Evolutionary conservation across 768 basidiomycete species (phyloP), one percentile per base, ranked within the genome.

Genomic region (Tubosaeta brunneosetosa): DNA sequence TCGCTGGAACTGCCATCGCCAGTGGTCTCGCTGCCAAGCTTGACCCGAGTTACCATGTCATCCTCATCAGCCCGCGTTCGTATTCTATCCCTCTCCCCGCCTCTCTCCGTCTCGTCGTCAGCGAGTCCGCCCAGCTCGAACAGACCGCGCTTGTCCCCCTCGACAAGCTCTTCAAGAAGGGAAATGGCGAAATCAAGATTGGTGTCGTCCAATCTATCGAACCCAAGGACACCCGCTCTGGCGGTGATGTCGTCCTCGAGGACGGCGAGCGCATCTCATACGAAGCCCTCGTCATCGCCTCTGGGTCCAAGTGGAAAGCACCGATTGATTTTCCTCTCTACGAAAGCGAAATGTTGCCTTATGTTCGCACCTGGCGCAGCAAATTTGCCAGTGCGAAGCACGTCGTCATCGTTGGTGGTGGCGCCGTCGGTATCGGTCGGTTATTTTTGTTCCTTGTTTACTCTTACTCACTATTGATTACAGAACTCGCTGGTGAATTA

Each of bases 281-380:
- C 64, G 74, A 75, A 11, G 66, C 77, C 22, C 78, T 89, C 40
- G 74, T 88, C 34, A 66, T 88, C 32, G 77, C 83, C 0, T 73
- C 85, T 2, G 87, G 87, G 1, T 75, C 74, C 37, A 66, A 56
- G 4, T 88, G 81, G 81, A 58, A 63, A 12, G 83, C 78, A 0
- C 78, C 79, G 0, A 42, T 79, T 41, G 64, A 67, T 14, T 66
- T 85, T 47, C 82, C 81, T 0, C 63, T 70, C 11, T 51, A 57
- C 14, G 63, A 67, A 31, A 47, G 46, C 9, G 66, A 68, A 0
- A 64, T 71, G 2, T 41, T 60, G 8, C 60, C 59, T 14, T 66
- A 78, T 29, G 42, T 73, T 19, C 57, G 46, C 11, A 48, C 57
- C 11, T 71, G 72, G 72, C 63, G 66, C 37, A 41, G 38, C 22